Evolutionary conservation across 2,329 filamentous ascomycete genomes (phyloP).

Genomic region (Colletotrichum zoysiae): DNA sequence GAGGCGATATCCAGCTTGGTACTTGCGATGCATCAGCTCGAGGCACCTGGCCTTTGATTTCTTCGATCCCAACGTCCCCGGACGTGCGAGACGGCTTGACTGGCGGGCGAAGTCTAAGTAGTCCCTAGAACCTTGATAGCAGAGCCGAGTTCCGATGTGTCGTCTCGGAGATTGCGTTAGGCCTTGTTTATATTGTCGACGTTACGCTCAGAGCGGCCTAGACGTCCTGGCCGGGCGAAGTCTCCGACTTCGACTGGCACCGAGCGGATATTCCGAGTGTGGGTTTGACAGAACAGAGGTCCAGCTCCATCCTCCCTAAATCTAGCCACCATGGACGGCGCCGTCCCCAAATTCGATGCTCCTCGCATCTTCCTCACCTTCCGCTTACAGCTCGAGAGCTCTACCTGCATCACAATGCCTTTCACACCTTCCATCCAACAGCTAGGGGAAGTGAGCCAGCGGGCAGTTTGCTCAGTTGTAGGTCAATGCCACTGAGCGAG

Average conservation of each 20-base stretch:
- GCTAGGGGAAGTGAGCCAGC: not conserved
- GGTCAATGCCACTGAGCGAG: not conserved
- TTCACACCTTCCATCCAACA: not conserved
- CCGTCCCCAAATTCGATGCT: not conserved
- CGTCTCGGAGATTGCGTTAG: too few relatives aligned
- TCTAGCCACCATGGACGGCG: not conserved
- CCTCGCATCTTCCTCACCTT: too few relatives aligned
- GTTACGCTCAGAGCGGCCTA: not conserved
- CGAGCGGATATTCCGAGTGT: not conserved
- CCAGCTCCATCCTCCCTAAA: too few relatives aligned
- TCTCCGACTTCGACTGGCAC: not conserved
- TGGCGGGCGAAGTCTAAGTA: not conserved
- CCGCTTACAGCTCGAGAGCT: not conserved
- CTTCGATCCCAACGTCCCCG: not conserved
- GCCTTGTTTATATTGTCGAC: not conserved
- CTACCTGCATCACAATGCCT: not conserved
- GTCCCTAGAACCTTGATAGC: not conserved
- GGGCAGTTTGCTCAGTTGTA: not conserved
- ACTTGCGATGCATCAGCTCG: too few relatives aligned
- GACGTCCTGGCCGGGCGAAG: not conserved
- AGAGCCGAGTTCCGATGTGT: not conserved
- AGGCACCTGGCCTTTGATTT: too few relatives aligned
- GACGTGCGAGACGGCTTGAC: not conserved
- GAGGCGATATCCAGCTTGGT: not conserved
- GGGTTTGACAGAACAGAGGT: not conserved